These are phyloP conservation scores for Cercospora brassicicola DNA, from an alignment of 2,329 filamentous ascomycete species.

Conservation along the genomic window DNA sequence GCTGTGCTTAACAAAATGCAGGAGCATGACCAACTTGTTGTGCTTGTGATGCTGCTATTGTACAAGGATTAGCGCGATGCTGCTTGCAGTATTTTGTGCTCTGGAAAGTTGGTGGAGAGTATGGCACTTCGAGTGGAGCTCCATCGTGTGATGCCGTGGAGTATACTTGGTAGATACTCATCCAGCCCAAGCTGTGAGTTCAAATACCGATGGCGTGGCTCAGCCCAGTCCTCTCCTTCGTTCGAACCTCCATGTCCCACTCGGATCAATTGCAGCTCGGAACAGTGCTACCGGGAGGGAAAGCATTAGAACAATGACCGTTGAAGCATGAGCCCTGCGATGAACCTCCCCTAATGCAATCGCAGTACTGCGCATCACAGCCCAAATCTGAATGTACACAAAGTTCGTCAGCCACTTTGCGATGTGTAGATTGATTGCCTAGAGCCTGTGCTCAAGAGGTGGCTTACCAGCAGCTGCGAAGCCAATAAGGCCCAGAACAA, in stretches of 20 bases:
- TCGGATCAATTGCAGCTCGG: background rate
- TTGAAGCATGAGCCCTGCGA: background rate
- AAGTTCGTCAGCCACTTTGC: background rate
- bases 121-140: background rate
- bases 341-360: background rate
- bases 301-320: background rate
- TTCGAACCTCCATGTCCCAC: background rate
- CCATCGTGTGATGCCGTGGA: background rate
- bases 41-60: background rate
- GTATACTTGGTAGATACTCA: background rate
- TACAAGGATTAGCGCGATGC: background rate
- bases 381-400: background rate
- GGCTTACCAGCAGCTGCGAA: background rate
- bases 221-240: background rate
- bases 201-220: background rate
- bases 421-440: background rate
- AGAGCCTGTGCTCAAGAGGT: background rate
- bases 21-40: background rate
- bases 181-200: background rate
- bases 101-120: background rate
- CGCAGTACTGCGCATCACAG: background rate
- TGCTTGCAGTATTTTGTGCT: background rate
- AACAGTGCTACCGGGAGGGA: background rate
- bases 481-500: background rate
- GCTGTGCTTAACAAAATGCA: background rate